phyloP scores from a whole-genome alignment of 1,284 basidiomycete species.

The Leccinum subspadiceum region DNA sequence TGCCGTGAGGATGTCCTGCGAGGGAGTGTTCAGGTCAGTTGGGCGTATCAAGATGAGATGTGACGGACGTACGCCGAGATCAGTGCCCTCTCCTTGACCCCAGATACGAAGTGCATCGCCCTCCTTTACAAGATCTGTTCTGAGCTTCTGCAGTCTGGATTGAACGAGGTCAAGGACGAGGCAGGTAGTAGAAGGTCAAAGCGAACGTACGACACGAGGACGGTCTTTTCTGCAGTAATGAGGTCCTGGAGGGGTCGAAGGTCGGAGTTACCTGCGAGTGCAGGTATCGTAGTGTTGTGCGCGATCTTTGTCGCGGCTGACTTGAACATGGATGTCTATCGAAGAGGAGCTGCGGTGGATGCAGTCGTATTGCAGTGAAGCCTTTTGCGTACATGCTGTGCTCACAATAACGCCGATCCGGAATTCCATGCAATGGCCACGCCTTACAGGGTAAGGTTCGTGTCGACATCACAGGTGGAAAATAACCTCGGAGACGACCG shows the following conservation, averaged over 20 bases:
- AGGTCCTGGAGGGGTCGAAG: conserved; percentile 82
- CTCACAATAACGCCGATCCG: background rate
- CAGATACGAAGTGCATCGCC: conserved; percentile 76
- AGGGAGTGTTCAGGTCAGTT: background rate
- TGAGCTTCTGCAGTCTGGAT: conserved; percentile 62
- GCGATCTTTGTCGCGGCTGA: conserved; percentile 76
- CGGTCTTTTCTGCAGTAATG: conserved; percentile 85
- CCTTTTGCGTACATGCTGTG: background rate
- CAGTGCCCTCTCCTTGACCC: conserved; percentile 86
- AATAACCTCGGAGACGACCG: too few species aligned
- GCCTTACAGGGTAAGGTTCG: too few species aligned
- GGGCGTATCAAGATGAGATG: background rate
- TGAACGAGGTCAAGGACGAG: background rate
- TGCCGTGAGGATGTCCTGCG: conserved; percentile 74
- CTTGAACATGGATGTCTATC: conserved; percentile 58
- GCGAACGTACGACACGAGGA: conserved; percentile 65
- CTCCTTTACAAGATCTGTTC: conserved; percentile 66
- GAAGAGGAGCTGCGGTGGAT: background rate
- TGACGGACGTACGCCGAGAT: conserved; percentile 62
- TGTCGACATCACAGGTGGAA: too few species aligned
- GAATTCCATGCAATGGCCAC: too few species aligned
- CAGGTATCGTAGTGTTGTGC: conserved; percentile 79
- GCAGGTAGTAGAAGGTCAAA: background rate
- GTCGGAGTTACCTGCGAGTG: conserved; percentile 80
- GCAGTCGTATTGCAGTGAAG: background rate